These are phyloP conservation scores for Lojkania enalia DNA, from an alignment of 2,329 filamentous ascomycete genomes.

Conservation along the genomic window DNA sequence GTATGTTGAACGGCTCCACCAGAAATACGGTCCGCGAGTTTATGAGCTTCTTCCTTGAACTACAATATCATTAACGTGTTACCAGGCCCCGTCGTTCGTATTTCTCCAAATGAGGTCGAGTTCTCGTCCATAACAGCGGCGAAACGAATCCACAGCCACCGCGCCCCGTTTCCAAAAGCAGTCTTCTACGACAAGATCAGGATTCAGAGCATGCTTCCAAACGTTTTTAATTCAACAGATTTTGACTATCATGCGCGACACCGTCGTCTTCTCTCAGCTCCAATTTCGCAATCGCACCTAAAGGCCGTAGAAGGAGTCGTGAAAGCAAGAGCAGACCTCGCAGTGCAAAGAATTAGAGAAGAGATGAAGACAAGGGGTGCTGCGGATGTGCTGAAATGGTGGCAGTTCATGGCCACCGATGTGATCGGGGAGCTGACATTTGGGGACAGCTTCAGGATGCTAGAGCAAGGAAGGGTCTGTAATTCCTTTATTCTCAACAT, in stretches of 20 bases:
- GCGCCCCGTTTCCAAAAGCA: slow-evolving; percentile 9
- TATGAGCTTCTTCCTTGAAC: not conserved
- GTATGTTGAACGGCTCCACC: slow-evolving; percentile 16
- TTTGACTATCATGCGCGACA: slow-evolving; percentile 6
- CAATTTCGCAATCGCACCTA: slow-evolving; percentile 12
- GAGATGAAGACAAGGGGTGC: slow-evolving; percentile 47
- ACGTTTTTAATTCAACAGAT: slow-evolving; percentile 8
- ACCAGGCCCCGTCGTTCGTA: slow-evolving; percentile 10
- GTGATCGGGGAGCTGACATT: slow-evolving; percentile 59
- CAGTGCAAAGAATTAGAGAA: slow-evolving; percentile 50
- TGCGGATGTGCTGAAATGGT: slow-evolving; percentile 27
- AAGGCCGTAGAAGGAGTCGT: slow-evolving; percentile 38
- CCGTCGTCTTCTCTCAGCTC: slow-evolving; percentile 11
- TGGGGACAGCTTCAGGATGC: slow-evolving; percentile 58
- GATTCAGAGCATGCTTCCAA: not conserved
- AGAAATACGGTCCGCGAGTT: slow-evolving; percentile 14
- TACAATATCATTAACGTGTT: not conserved
- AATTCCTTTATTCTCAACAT: too few relatives aligned
- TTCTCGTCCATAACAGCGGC: slow-evolving; percentile 10
- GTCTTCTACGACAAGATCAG: slow-evolving; percentile 5
- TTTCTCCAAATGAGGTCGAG: slow-evolving; percentile 15
- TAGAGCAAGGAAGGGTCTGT: slow-evolving; percentile 55
- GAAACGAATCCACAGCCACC: slow-evolving; percentile 14
- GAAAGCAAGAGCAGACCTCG: slow-evolving; percentile 41
- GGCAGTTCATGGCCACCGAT: slow-evolving; percentile 60